phyloP scores from a whole-genome alignment of 1,284 basidiomycete species.

The Gastroboletus turbinatus region DNA sequence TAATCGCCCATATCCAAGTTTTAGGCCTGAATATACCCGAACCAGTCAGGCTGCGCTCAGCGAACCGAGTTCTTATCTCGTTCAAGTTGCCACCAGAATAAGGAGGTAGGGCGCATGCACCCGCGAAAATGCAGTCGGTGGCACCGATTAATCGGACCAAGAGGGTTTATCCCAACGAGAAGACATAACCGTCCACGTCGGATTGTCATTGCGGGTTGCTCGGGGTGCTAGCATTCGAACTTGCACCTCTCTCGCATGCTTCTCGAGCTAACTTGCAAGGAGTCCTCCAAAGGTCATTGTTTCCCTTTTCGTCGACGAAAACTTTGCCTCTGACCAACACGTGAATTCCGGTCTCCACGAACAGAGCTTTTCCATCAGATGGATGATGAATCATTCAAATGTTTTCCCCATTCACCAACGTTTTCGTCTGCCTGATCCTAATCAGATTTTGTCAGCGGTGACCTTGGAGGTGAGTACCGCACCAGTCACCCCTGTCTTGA shows the following conservation, averaged over 20 bases:
- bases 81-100: background rate
- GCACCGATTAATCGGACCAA: background rate
- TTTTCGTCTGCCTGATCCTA: too few relatives aligned
- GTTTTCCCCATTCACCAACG: background rate
- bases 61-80: background rate
- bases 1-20: background rate
- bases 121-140: background rate
- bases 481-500: background rate
- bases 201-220: background rate
- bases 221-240: too few relatives aligned
- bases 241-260: background rate
- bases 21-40: background rate
- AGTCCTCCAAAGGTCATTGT: background rate
- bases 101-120: background rate
- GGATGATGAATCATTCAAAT: background rate
- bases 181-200: background rate
- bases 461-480: background rate
- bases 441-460: background rate
- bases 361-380: background rate
- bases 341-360: background rate
- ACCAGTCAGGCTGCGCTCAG: background rate
- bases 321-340: too few relatives aligned
- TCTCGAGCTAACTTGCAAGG: slow-evolving; percentile 6
- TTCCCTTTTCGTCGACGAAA: background rate
- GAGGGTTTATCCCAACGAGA: slow-evolving; percentile 4